phyloP scores from a whole-genome alignment of 805 yeast species.

The Zygosaccharomyces bailii region DNA sequence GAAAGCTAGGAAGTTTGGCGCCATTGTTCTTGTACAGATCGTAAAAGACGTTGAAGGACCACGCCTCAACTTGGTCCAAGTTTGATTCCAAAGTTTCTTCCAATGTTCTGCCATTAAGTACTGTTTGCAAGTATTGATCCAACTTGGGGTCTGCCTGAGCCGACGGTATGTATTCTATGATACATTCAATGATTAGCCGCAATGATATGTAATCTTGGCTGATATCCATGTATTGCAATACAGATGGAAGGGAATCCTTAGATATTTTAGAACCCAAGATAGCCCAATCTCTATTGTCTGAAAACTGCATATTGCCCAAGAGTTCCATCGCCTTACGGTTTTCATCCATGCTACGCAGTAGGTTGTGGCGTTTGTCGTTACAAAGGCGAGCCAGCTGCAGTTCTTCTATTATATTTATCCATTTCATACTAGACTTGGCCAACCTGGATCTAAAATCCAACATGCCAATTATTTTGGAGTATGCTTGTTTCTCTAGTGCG shows the following conservation, averaged over 20 bases:
- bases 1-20: constrained; percentile 4
- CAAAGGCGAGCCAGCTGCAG: constrained; percentile 30
- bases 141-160: constrained; percentile 14
- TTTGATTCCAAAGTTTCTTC: constrained; percentile 1
- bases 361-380: constrained; percentile 28
- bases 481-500: constrained; percentile 58
- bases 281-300: constrained; percentile 31
- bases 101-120: constrained; percentile 1
- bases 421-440: constrained; percentile 46
- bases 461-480: constrained; percentile 65
- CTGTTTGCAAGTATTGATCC: constrained; percentile 10
- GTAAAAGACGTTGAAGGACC: constrained; percentile 24
- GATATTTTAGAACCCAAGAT: constrained; percentile 19
- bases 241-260: constrained; percentile 13
- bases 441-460: constrained; percentile 55
- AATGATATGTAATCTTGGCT: constrained; percentile 16
- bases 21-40: constrained; percentile 25
- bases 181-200: constrained; percentile 22
- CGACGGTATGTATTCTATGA: constrained; percentile 20
- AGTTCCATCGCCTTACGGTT: constrained; percentile 37
- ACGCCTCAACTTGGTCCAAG: constrained; percentile 14
- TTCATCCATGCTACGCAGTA: constrained; percentile 17
- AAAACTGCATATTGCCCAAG: constrained; percentile 13
- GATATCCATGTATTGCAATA: constrained; percentile 17
- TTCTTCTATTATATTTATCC: constrained; percentile 28